phyloP scores from a whole-genome alignment of 2,329 filamentous ascomycete genomes.

The Lizonia empirigonia region DNA sequence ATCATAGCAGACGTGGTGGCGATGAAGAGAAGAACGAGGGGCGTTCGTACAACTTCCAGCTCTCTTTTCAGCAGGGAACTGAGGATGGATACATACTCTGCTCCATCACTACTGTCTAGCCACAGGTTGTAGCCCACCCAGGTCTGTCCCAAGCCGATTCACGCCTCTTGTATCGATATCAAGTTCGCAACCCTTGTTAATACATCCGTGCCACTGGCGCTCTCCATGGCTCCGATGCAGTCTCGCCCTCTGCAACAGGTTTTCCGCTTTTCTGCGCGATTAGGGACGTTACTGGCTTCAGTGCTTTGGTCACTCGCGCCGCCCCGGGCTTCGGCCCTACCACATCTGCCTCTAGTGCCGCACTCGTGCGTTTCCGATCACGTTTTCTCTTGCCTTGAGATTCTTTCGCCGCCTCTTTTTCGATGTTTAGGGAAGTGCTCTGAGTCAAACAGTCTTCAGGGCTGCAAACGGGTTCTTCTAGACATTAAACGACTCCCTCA shows the following conservation, averaged over 20 bases:
- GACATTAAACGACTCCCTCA: no score
- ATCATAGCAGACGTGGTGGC: neutral
- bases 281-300: neutral
- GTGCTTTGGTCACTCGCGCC: neutral
- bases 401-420: slow-evolving; percentile 17
- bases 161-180: no score
- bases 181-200: no score
- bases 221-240: neutral
- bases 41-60: neutral
- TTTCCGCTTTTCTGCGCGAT: neutral
- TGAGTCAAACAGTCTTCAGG: no score
- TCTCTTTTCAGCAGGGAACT: neutral
- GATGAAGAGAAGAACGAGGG: neutral
- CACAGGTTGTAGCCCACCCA: neutral
- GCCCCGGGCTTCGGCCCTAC: slow-evolving; percentile 1
- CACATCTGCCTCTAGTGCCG: neutral
- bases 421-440: no score
- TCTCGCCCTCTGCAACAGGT: neutral
- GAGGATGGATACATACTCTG: neutral
- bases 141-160: no score
- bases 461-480: no score
- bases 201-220: neutral
- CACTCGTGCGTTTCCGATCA: slow-evolving; percentile 11
- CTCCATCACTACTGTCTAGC: neutral
- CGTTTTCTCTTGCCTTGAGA: slow-evolving; percentile 8